Conservation (phyloP, 257 asterid species). For the Penstemon eatonii region DNA sequence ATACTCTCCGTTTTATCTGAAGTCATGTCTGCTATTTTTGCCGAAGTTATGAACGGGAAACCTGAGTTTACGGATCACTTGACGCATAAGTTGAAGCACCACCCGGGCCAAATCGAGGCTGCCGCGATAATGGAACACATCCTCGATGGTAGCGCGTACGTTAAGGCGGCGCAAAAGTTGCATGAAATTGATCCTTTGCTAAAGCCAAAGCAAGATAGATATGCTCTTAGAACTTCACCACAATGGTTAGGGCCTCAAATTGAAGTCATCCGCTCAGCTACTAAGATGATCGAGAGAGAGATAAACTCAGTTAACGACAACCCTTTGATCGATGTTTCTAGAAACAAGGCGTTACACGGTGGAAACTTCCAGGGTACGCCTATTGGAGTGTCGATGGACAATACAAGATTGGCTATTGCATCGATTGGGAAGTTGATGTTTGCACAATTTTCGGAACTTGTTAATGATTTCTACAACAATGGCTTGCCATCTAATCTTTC, state of each 20-base stretch:
- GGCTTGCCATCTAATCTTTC: conserved; percentile 63
- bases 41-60: conserved; percentile 30
- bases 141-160: conserved; percentile 49
- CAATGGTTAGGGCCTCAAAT: conserved; percentile 63
- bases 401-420: conserved; percentile 43
- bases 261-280: conserved; percentile 51
- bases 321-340: conserved; percentile 55
- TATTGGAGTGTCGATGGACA: conserved; percentile 59
- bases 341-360: conserved; percentile 59
- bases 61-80: conserved; percentile 31
- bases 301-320: conserved; percentile 60
- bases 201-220: conserved; percentile 56
- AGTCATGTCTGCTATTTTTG: conserved; percentile 27
- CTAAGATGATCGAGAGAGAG: conserved; percentile 56
- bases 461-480: conserved; percentile 57
- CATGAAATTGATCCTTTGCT: conserved; percentile 55
- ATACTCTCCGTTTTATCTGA: conserved; percentile 21
- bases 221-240: conserved; percentile 57
- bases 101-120: conserved; percentile 33
- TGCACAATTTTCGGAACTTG: conserved; percentile 56
- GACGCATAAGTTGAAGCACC: conserved; percentile 31
- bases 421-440: conserved; percentile 53
- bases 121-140: conserved; percentile 39
- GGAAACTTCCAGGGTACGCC: conserved; percentile 69
- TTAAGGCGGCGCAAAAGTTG: conserved; percentile 44